phyloP scores from a whole-genome alignment of 768 basidiomycete genomes.

The Botryobasidium botryosum region DNA sequence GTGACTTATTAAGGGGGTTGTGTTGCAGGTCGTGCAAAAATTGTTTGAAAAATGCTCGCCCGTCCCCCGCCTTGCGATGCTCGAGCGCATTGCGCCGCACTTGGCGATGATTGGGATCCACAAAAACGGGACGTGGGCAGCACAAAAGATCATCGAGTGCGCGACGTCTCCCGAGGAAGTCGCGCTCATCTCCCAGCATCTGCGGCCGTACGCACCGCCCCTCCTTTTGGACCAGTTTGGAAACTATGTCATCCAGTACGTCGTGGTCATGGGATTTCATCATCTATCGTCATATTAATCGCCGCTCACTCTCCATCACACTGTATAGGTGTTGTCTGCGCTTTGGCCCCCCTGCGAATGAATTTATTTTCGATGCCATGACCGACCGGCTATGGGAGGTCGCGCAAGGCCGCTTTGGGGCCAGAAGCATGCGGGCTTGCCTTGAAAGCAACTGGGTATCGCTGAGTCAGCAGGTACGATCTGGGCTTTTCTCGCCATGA shows the following conservation, averaged over 20 bases:
- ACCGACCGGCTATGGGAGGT: constrained; percentile 98
- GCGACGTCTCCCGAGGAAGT: constrained; percentile 79
- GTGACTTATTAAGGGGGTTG: too few relatives aligned
- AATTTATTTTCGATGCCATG: constrained; percentile 97
- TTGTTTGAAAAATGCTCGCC: constrained; percentile 81
- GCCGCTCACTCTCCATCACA: background rate
- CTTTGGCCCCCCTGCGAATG: constrained; percentile 76
- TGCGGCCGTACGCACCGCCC: constrained; percentile 84
- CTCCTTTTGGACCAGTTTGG: constrained; percentile 87
- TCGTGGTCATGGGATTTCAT: constrained; percentile 11
- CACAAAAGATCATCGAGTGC: constrained; percentile 97
- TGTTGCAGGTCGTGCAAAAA: constrained; percentile 75
- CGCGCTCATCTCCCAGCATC: constrained; percentile 62
- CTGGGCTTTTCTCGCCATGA: background rate
- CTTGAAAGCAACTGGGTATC: constrained; percentile 81
- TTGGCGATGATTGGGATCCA: constrained; percentile 96
- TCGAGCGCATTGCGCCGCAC: constrained; percentile 85
- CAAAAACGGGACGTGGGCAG: constrained; percentile 99
- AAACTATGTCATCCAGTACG: constrained; percentile 85
- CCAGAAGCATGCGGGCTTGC: constrained; percentile 93
- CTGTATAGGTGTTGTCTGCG: constrained; percentile 72
- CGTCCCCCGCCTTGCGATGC: constrained; percentile 65
- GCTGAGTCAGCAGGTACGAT: constrained; percentile 53
- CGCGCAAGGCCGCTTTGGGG: constrained; percentile 94
- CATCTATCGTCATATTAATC: background rate